Evolutionary conservation across 306 rosid genomes (phyloP).

Genomic region (Pueraria montana): DNA sequence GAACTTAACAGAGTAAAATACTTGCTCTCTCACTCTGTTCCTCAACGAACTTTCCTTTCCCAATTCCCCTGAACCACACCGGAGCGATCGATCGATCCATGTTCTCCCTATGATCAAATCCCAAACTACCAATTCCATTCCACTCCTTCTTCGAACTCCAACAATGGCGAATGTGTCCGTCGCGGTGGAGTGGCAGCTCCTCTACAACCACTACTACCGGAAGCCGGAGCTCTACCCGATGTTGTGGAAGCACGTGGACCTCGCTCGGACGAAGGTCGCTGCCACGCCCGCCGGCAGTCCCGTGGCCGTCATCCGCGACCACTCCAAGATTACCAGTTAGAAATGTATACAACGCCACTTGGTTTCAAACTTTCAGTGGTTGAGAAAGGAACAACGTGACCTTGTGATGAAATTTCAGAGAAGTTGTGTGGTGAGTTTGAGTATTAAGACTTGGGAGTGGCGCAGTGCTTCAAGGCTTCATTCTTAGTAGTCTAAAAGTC

Average conservation of each 20-base stretch:
- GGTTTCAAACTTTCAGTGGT: no score
- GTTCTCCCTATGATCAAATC: neutral
- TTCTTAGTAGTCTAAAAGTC: no score
- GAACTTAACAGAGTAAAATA: no score
- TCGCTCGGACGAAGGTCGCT: slow-evolving; percentile 89
- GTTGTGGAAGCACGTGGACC: slow-evolving; percentile 87
- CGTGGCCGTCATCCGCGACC: slow-evolving; percentile 92
- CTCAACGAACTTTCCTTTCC: neutral
- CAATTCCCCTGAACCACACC: neutral
- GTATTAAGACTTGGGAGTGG: no score
- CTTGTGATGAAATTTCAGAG: no score
- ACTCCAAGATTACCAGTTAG: slow-evolving; percentile 98
- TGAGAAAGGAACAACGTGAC: no score
- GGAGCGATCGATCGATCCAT: neutral
- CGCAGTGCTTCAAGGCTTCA: no score
- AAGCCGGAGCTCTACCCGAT: slow-evolving; percentile 85
- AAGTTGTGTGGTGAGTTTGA: no score
- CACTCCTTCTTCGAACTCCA: neutral
- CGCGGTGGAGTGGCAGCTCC: slow-evolving; percentile 99
- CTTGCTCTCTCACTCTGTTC: neutral
- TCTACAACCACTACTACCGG: slow-evolving; percentile 90
- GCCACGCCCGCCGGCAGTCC: slow-evolving; percentile 95
- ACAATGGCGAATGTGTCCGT: slow-evolving; percentile 91
- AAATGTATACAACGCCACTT: no score
- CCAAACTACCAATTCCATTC: neutral